phyloP scores from a whole-genome alignment of 2,329 filamentous ascomycete species.

The Claviceps quebecensis region DNA sequence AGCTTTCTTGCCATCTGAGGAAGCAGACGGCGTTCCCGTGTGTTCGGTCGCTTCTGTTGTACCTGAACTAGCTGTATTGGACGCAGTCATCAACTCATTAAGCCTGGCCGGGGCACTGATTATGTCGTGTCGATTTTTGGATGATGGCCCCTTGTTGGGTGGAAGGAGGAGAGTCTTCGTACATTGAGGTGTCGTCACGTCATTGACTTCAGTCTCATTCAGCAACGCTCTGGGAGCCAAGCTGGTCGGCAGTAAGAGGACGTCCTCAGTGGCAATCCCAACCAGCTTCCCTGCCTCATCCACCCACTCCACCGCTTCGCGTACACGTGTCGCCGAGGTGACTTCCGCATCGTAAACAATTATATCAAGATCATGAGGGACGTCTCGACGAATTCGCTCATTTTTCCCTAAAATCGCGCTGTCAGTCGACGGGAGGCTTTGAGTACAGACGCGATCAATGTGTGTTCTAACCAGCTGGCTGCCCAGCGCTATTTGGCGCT shows the following conservation, averaged over 20 bases:
- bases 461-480: not conserved
- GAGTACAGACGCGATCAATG: not conserved
- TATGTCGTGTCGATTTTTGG: not conserved
- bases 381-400: not conserved
- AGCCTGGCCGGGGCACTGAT: not conserved
- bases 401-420: not conserved
- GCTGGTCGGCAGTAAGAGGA: constrained; percentile 11
- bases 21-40: not conserved
- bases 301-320: constrained; percentile 44
- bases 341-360: constrained; percentile 24
- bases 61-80: not conserved
- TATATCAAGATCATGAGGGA: constrained; percentile 9
- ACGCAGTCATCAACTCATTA: not conserved
- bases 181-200: constrained; percentile 1
- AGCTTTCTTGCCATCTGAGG: not conserved
- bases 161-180: constrained; percentile 3
- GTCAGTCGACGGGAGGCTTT: not conserved
- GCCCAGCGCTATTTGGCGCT: not conserved
- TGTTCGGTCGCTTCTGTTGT: not conserved
- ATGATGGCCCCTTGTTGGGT: not conserved
- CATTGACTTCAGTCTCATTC: constrained; percentile 1
- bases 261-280: constrained; percentile 26
- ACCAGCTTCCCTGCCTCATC: constrained; percentile 41
- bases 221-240: constrained; percentile 2
- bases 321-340: constrained; percentile 26